Conservation (phyloP, 148 eudicot species). For the Diospyros lotus region DNA sequence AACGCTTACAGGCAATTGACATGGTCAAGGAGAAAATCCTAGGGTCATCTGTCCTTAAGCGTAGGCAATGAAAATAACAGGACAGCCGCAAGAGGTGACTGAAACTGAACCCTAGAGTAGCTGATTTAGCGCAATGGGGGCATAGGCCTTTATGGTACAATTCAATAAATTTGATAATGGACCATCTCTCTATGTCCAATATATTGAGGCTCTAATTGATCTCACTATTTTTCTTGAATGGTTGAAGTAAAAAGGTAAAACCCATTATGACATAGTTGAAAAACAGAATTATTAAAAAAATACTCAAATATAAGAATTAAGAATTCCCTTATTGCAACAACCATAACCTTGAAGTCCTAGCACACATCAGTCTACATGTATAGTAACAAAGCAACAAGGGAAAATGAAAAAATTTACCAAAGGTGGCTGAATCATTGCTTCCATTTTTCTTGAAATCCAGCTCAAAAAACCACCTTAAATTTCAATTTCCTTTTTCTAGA, state of each 20-base stretch:
- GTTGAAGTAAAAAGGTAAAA: not conserved
- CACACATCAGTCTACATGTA: not conserved
- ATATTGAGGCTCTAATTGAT: not conserved
- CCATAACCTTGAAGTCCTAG: not conserved
- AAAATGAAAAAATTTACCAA: constrained; percentile 35
- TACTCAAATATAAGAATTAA: not conserved
- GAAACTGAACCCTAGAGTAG: not conserved
- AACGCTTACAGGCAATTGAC: too few relatives aligned
- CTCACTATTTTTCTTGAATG: not conserved
- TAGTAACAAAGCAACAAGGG: not conserved
- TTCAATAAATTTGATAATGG: not conserved
- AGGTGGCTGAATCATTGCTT: constrained; percentile 72
- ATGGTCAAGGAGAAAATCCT: not conserved
- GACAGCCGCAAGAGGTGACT: not conserved
- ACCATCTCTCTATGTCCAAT: not conserved
- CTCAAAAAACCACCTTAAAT: constrained; percentile 25
- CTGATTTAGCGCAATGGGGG: not conserved
- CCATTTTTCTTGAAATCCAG: constrained; percentile 33
- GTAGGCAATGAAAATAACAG: not conserved
- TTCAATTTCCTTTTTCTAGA: constrained; percentile 15
- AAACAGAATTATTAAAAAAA: not conserved
- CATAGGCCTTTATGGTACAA: not conserved
- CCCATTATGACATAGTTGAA: too few relatives aligned
- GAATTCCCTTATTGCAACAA: not conserved
- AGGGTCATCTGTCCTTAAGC: not conserved